Conservation (phyloP, 2,329 filamentous ascomycete species). For the Huntiella savannae region DNA sequence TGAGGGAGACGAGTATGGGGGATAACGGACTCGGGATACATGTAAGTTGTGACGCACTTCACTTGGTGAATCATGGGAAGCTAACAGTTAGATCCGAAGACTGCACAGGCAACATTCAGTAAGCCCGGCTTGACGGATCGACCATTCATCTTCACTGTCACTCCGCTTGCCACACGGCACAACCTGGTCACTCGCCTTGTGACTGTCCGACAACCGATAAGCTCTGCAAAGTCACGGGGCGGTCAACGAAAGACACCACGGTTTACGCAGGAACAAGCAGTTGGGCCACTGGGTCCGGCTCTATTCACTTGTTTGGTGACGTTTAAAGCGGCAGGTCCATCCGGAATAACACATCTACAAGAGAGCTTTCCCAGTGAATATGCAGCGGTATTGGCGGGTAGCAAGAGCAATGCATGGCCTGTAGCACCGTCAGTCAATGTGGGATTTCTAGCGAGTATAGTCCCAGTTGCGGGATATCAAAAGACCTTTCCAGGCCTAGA, state of each 20-base stretch:
- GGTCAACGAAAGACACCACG: constrained; percentile 13
- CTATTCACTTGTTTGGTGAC: constrained; percentile 34
- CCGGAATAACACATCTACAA: constrained; percentile 18
- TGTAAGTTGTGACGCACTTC: constrained; percentile 16
- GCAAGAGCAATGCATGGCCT: constrained; percentile 26
- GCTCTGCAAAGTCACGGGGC: constrained; percentile 18
- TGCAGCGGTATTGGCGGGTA: constrained; percentile 14
- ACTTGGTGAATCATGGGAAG: background rate
- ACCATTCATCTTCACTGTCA: constrained; percentile 34
- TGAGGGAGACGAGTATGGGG: background rate
- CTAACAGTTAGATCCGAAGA: constrained; percentile 18
- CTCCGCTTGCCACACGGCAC: constrained; percentile 24
- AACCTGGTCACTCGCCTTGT: constrained; percentile 32
- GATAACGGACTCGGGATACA: constrained; percentile 19
- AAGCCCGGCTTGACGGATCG: constrained; percentile 27
- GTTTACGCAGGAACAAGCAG: constrained; percentile 13
- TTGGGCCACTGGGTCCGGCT: constrained; percentile 22
- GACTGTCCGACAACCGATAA: constrained; percentile 26
- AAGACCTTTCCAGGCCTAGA: constrained; percentile 29
- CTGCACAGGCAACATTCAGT: constrained; percentile 37
- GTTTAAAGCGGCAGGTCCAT: constrained; percentile 25
- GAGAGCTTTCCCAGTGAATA: constrained; percentile 23
- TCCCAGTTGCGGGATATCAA: constrained; percentile 20
- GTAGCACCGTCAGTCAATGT: constrained; percentile 15
- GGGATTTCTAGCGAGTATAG: constrained; percentile 22